Evolutionary conservation across 2,329 filamentous ascomycete species (phyloP), one percentile per base, ranked within the genome.

Genomic region (Penicillium sp.): DNA sequence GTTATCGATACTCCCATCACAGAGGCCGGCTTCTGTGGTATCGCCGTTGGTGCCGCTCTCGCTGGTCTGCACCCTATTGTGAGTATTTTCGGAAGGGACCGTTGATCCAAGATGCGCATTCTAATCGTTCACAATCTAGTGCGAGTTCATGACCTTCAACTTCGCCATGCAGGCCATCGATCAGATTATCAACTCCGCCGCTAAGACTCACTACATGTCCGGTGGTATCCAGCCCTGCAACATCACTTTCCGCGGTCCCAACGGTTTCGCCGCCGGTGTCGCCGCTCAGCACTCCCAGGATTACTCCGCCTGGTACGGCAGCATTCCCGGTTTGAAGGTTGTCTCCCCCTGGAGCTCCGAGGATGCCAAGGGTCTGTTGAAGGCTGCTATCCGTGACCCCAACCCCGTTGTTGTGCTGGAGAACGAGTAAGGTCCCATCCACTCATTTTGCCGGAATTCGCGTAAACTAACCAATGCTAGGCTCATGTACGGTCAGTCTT

Each of bases 131-230:
- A 2, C 5, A 21, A 44, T 59, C 4, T 60, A 94, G 90, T 94
- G 89, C 85, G 94, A 99, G 82, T 99, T 99, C 84, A 99, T 99
- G 94, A 99, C 94, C 71, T 97, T 96, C 86, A 99, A 99, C 86
- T 97, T 97, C 75, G 93, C 94, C 77, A 99, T 99, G 94, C 94
- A 99, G 82, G 91, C 94, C 74, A 99, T 99, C 77, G 94, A 99
- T 77, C 94, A 99, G 77, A 90, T 99, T 74, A 92, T 99, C 86
- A 99, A 99, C 86, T 97, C 93, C 47, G 94, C 83, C 67, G 94
- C 91, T 72, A 99, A 99, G 85, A 99, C 94, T 55, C 93, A 99
- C 73, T 99, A 99, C 84, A 99, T 99, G 94, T 97, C 94, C 62
- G 94, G 94, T 70, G 94, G 94, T 77, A 97, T 97, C 77, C 94